Evolutionary conservation across 2,329 filamentous ascomycete genomes (phyloP).

Genomic region (Epichloe sp.): DNA sequence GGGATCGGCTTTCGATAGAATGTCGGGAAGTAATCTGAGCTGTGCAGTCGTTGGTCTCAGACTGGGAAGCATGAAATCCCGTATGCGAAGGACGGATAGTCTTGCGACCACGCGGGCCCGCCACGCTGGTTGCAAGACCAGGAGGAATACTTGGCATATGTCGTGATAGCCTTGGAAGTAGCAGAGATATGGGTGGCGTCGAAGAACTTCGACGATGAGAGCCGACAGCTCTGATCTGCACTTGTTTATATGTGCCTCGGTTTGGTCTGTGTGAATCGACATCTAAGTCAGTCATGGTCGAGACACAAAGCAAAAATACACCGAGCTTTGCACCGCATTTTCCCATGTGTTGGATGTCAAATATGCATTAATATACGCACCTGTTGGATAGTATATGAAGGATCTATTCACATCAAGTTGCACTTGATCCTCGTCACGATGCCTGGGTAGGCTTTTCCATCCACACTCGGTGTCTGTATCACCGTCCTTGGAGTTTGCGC

Average conservation of each 20-base stretch:
- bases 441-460: slow-evolving; percentile 56
- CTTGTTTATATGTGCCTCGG: slow-evolving; percentile 51
- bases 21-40: slow-evolving; percentile 73
- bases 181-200: slow-evolving; percentile 68
- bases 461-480: slow-evolving; percentile 8
- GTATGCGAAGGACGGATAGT: slow-evolving; percentile 80
- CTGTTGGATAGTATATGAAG: slow-evolving; percentile 90
- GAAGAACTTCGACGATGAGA: slow-evolving; percentile 70
- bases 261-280: slow-evolving; percentile 40
- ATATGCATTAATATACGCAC: slow-evolving; percentile 29
- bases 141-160: slow-evolving; percentile 87
- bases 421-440: slow-evolving; percentile 84
- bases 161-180: slow-evolving; percentile 99
- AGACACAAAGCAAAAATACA: not conserved
- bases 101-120: slow-evolving; percentile 56
- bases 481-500: not conserved
- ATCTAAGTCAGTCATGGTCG: not conserved
- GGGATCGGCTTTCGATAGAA: slow-evolving; percentile 61
- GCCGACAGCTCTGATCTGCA: slow-evolving; percentile 67
- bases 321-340: not conserved
- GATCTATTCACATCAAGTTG: slow-evolving; percentile 84
- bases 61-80: slow-evolving; percentile 94
- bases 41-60: slow-evolving; percentile 71
- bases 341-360: not conserved
- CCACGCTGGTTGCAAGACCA: slow-evolving; percentile 57